phyloP scores from a whole-genome alignment of 805 yeast species.

The Metschnikowia anglica region DNA sequence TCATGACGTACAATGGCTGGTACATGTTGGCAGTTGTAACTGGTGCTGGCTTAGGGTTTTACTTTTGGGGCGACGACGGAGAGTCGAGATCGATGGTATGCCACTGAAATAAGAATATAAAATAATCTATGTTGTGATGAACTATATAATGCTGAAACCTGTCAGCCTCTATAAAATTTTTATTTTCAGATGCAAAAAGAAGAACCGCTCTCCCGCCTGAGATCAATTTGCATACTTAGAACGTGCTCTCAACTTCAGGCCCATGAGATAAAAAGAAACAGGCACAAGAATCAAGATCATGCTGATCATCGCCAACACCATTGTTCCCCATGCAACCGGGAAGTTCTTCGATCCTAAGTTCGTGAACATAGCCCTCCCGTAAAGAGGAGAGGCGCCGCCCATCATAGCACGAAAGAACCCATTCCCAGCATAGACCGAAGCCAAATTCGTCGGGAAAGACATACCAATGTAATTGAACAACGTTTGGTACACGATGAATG shows the following conservation, averaged over 20 bases:
- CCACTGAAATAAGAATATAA: constrained; percentile 23
- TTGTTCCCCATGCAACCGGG: constrained; percentile 18
- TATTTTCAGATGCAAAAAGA: no score
- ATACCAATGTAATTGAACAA: constrained; percentile 17
- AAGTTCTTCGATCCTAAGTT: constrained; percentile 11
- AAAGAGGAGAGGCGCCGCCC: constrained; percentile 18
- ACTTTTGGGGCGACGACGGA: constrained; percentile 48
- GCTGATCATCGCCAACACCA: constrained; percentile 13
- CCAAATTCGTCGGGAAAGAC: constrained; percentile 16
- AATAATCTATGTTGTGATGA: not conserved
- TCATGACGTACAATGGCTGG: constrained; percentile 89
- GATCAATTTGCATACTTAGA: constrained; percentile 35
- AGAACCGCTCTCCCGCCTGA: not conserved
- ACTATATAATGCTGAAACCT: constrained; percentile 2
- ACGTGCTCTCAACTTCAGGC: constrained; percentile 45
- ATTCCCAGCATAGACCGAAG: constrained; percentile 18
- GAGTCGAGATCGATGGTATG: constrained; percentile 31
- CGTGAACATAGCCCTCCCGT: constrained; percentile 15
- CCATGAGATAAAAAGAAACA: constrained; percentile 42
- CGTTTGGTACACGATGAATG: constrained; percentile 17
- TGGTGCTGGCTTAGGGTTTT: constrained; percentile 74
- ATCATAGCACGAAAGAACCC: constrained; percentile 15
- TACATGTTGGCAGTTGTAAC: constrained; percentile 68
- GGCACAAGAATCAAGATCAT: constrained; percentile 47
- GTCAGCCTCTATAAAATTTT: constrained; percentile 1